phyloP scores from a whole-genome alignment of 2,329 filamentous ascomycete species.

The Neonectria ditissima region DNA sequence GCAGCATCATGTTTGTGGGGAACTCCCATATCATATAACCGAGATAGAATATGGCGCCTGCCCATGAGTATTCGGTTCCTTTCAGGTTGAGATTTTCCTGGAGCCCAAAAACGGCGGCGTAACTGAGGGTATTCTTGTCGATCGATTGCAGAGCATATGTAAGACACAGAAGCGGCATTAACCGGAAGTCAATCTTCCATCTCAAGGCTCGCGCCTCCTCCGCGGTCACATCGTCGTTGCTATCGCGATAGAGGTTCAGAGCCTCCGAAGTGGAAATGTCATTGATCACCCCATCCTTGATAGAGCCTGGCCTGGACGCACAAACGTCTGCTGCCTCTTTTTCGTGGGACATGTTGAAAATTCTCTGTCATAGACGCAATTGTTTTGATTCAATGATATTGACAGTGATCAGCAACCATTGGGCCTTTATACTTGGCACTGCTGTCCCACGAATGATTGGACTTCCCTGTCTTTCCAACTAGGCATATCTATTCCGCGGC shows the following conservation, averaged over 20 bases:
- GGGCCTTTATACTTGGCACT: background rate
- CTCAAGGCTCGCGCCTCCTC: conserved; percentile 1
- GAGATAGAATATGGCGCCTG: conserved; percentile 56
- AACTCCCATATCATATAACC: conserved; percentile 52
- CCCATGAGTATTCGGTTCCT: conserved; percentile 53
- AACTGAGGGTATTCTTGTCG: conserved; percentile 42
- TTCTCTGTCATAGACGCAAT: background rate
- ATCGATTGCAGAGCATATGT: conserved; percentile 37
- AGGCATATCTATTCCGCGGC: conserved; percentile 6
- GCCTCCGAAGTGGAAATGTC: conserved; percentile 7
- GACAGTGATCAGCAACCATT: background rate
- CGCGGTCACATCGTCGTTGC: background rate
- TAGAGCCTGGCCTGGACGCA: background rate
- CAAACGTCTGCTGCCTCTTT: background rate
- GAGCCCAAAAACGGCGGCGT: conserved; percentile 55
- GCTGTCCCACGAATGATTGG: background rate
- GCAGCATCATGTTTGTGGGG: conserved; percentile 45
- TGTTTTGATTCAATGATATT: background rate
- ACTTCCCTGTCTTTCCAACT: background rate
- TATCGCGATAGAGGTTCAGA: background rate
- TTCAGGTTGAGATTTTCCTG: conserved; percentile 50
- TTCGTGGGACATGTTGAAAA: background rate
- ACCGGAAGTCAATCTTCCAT: conserved; percentile 33
- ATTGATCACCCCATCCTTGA: background rate
- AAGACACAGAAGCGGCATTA: conserved; percentile 39